Percentiles rank a stretch among this genome's conserved stretches.
These are phyloP conservation scores for Gracilaria caudata DNA, from an alignment of 23 red algal genomes.

Conservation along the genomic window DNA sequence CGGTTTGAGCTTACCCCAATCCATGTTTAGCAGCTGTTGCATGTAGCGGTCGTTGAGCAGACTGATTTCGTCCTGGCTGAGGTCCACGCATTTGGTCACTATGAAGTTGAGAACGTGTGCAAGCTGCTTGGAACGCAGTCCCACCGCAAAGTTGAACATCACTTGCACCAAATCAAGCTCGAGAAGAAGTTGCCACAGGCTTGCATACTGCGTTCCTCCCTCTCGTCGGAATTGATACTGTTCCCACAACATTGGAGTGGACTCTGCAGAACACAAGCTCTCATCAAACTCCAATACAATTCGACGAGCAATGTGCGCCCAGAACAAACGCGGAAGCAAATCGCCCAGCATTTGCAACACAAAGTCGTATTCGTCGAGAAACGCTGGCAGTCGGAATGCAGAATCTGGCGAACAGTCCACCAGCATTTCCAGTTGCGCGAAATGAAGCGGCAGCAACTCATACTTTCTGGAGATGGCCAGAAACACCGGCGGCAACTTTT, in stretches of 20 bases:
- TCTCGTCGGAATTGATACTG: not conserved
- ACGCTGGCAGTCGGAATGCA: not conserved
- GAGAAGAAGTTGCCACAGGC: not conserved
- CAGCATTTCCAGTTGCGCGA: not conserved
- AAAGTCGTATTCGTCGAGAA: not conserved
- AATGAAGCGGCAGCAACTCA: not conserved
- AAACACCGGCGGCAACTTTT: not conserved
- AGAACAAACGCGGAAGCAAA: not conserved
- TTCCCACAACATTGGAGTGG: not conserved
- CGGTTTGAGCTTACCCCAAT: not conserved
- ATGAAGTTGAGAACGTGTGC: not conserved
- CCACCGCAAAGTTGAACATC: not conserved
- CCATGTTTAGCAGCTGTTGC: not conserved
- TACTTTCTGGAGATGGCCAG: not conserved
- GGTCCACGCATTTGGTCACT: not conserved
- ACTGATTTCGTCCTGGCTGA: not conserved
- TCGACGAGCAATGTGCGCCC: not conserved
- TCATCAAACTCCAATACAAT: not conserved
- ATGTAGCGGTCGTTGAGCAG: not conserved
- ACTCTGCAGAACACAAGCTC: not conserved
- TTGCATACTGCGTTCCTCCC: not conserved
- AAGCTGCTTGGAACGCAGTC: not conserved
- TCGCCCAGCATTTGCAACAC: constrained; percentile 20
- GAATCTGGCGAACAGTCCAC: not conserved
- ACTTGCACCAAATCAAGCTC: not conserved